Conservation (phyloP, 176 grass and related monocot species). For the Oryza officinalis region DNA sequence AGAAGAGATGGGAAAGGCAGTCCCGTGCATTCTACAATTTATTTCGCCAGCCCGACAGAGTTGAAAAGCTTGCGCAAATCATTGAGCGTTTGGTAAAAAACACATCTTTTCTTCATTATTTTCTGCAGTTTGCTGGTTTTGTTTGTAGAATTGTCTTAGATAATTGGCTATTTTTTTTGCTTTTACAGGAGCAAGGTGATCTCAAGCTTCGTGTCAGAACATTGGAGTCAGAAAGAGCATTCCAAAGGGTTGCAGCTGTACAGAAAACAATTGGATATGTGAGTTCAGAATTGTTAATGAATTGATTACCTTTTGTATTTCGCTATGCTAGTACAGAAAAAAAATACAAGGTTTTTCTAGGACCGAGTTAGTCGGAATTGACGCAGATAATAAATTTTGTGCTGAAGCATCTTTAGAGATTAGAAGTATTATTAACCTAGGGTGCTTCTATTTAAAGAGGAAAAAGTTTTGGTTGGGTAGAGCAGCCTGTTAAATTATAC, state of each 20-base stretch:
- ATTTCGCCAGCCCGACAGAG: conserved; percentile 94
- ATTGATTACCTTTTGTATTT: conserved; percentile 10
- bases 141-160: conserved; percentile 3
- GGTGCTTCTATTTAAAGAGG: background rate
- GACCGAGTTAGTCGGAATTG: conserved; percentile 15
- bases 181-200: conserved; percentile 92
- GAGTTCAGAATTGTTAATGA: conserved; percentile 43
- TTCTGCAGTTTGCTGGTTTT: conserved; percentile 1
- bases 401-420: background rate
- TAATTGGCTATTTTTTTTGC: background rate
- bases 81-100: conserved; percentile 76
- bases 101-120: conserved; percentile 13
- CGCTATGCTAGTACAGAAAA: conserved; percentile 9
- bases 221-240: conserved; percentile 95
- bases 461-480: background rate
- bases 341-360: conserved; percentile 1
- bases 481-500: background rate
- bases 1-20: conserved; percentile 96
- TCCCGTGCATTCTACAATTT: conserved; percentile 95
- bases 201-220: conserved; percentile 94
- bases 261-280: conserved; percentile 97
- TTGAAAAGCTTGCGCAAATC: conserved; percentile 91
- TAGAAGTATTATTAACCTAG: background rate
- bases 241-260: conserved; percentile 88
- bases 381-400: background rate